Conservation (phyloP, 805 yeast genomes). For the Lachancea sp. region DNA sequence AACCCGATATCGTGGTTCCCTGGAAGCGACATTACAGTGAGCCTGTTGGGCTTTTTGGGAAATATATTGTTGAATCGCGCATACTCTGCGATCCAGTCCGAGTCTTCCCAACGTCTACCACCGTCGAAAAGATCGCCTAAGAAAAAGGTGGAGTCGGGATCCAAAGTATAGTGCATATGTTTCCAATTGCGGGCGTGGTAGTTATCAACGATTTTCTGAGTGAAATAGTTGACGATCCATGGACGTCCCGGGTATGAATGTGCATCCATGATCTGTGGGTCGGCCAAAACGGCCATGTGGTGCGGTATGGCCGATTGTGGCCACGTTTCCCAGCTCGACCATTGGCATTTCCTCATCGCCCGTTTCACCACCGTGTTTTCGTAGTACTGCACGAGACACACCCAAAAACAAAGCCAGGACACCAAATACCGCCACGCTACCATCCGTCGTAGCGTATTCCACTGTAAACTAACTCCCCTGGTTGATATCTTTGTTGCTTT, state of each 20-base stretch:
- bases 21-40: slow-evolving; percentile 48
- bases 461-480: neutral
- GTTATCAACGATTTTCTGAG: slow-evolving; percentile 62
- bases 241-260: slow-evolving; percentile 78
- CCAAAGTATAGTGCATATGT: slow-evolving; percentile 47
- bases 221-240: slow-evolving; percentile 42
- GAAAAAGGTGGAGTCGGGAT: slow-evolving; percentile 72
- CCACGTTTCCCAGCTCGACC: slow-evolving; percentile 70
- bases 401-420: slow-evolving; percentile 36
- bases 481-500: neutral
- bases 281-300: slow-evolving; percentile 67
- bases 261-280: slow-evolving; percentile 89
- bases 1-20: slow-evolving; percentile 98
- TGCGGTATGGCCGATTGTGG: slow-evolving; percentile 34
- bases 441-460: neutral
- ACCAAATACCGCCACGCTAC: slow-evolving; percentile 26
- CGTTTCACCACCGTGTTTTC: slow-evolving; percentile 47
- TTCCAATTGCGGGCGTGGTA: slow-evolving; percentile 74
- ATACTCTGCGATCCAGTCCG: slow-evolving; percentile 66
- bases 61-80: slow-evolving; percentile 62
- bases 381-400: slow-evolving; percentile 41
- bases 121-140: slow-evolving; percentile 94
- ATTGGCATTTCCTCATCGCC: slow-evolving; percentile 45
- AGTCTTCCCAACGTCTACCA: slow-evolving; percentile 78
- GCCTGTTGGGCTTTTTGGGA: slow-evolving; percentile 44